Conservation (phyloP, 2,329 filamentous ascomycete genomes). For the Aotearoamyces nothofagi region DNA sequence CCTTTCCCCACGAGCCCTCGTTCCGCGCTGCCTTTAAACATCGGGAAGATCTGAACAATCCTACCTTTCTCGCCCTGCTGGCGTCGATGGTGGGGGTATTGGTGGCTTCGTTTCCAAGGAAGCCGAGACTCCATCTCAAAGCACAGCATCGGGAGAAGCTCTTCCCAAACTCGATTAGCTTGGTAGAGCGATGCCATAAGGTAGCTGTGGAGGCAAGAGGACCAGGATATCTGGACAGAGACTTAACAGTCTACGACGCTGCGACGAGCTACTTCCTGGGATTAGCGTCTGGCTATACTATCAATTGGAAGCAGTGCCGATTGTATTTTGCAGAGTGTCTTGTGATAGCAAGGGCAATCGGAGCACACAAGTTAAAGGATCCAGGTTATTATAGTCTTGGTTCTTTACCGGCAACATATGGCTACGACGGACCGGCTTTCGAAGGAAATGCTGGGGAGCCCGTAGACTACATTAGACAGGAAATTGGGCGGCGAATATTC, state of each 20-base stretch:
- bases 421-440: conserved; percentile 6
- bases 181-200: conserved; percentile 56
- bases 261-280: conserved; percentile 66
- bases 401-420: conserved; percentile 10
- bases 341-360: conserved; percentile 52
- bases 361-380: conserved; percentile 39
- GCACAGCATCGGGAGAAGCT: conserved; percentile 45
- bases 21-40: conserved; percentile 55
- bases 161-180: conserved; percentile 52
- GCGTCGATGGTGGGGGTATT: conserved; percentile 60
- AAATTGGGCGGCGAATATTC: conserved; percentile 66
- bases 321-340: conserved; percentile 61
- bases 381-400: conserved; percentile 18
- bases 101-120: conserved; percentile 64
- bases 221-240: conserved; percentile 35
- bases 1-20: conserved; percentile 66
- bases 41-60: conserved; percentile 49
- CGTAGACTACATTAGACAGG: conserved; percentile 54
- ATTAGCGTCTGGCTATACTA: conserved; percentile 49
- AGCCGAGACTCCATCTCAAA: conserved; percentile 55
- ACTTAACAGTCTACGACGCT: conserved; percentile 43
- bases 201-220: conserved; percentile 55
- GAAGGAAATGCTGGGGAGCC: conserved; percentile 5
- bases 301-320: conserved; percentile 50
- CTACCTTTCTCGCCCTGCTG: conserved; percentile 53